A percentile compares a stretch with the other conserved stretches of the same genome.
phyloP scores from a whole-genome alignment of 192 early-diverging fungal species.

The Hyaloraphidium curvatum region DNA sequence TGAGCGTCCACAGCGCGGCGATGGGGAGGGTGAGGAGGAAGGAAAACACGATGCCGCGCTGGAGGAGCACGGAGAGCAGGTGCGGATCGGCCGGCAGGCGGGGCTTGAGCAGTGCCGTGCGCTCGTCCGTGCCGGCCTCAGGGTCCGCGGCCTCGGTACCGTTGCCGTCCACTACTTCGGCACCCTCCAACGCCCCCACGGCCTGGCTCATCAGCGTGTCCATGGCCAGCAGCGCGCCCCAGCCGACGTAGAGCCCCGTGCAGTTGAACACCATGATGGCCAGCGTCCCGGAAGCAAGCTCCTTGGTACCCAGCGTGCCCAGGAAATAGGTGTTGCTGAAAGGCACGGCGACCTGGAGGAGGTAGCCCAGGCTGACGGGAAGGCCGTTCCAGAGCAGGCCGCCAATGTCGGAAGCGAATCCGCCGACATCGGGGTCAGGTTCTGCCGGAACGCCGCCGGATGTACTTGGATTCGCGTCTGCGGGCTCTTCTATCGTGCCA shows the following conservation, averaged over 20 bases:
- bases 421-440: no score
- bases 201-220: not conserved
- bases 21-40: not conserved
- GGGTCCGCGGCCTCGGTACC: no score
- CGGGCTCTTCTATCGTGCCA: no score
- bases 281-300: not conserved
- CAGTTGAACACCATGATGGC: not conserved
- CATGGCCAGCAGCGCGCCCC: not conserved
- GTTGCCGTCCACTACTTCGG: no score
- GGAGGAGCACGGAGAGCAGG: not conserved
- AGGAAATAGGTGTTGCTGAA: not conserved
- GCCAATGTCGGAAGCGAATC: no score
- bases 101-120: no score
- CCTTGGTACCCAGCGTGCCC: not conserved
- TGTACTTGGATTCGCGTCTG: no score
- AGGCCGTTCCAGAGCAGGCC: no score
- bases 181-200: not conserved
- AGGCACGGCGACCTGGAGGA: not conserved
- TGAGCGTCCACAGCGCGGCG: not conserved
- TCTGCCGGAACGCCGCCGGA: no score
- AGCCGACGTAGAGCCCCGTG: slow-evolving; percentile 1
- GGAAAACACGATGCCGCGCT: not conserved
- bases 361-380: not conserved
- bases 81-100: no score
- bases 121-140: no score